Base-by-base conservation (phyloP, 306 rosid species). In the Abrus pulchellus region DNA sequence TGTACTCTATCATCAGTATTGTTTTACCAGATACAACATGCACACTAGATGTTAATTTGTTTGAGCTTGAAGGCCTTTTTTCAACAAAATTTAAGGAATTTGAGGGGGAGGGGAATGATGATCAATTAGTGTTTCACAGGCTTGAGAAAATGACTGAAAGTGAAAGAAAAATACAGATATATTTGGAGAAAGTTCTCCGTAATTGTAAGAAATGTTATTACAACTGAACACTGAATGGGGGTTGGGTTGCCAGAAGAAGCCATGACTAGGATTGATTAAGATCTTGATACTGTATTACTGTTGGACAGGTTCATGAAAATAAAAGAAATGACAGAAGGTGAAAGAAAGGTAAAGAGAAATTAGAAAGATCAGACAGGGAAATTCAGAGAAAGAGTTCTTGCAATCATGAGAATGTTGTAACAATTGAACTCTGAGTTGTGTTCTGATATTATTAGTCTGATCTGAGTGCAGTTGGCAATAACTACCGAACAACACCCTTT, bases 31-130 rank as follows among this genome's bases (percentile, higher is more conserved):
- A 8, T 34, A 55, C 12, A 13, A 10, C 9, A 10, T 45, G 10
- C 77, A 32, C 34, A 36, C 56, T 38, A 10, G 63, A 52, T 62
- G 29, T 41, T 48, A 47, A 32, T 45, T 43, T 65, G 48, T 59
- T 61, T 55, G 74, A 47, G 50, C 74, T 65, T 43, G 14, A 41
- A 63, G 40, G 55, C 56, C 65, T 27, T 68, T 72, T 38, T 13
- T n/a, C 20, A 36, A 72, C 5, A 27, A 44, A 54, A 9, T 6
- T 27, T 54, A 64, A 56, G 71, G 30, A 79, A 74, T 55, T 6
- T 20, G 20, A 49, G 33, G 64, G 28, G 68, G 29, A 36, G 62
- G 30, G 29, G 63, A 34, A 36, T 53, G 36, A 11, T 3, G 20
- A 60, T 56, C 28, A 56, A 60, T 56, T 56, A 28, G 36, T 56